These are phyloP conservation scores for Fraxinus excelsior DNA, from an alignment of 257 asterid species.

Conservation along the genomic window DNA sequence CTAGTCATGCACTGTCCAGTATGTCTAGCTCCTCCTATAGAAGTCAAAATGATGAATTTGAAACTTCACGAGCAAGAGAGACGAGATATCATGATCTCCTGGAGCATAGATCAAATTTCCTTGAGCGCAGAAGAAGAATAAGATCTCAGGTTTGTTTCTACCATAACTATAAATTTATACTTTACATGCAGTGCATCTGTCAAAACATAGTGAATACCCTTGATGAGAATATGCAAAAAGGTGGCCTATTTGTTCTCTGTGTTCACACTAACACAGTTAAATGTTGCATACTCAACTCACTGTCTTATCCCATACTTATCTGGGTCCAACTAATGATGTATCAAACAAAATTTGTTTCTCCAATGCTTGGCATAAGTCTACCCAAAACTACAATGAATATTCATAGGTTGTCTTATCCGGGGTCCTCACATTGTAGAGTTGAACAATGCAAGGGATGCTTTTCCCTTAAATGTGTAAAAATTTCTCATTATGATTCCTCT, in stretches of 20 bases:
- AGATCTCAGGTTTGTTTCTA: slow-evolving; percentile 83
- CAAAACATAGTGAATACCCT: background rate
- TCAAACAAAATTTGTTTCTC: background rate
- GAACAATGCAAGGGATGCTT: too few species aligned
- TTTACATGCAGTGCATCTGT: slow-evolving; percentile 6
- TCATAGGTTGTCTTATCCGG: background rate
- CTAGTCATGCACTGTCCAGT: slow-evolving; percentile 44
- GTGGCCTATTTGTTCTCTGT: background rate
- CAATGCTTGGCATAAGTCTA: background rate
- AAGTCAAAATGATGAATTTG: slow-evolving; percentile 50
- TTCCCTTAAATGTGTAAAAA: background rate
- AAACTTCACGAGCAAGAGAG: slow-evolving; percentile 60
- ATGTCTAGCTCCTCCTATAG: slow-evolving; percentile 42
- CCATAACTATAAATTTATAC: slow-evolving; percentile 5
- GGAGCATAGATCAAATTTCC: slow-evolving; percentile 82
- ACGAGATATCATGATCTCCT: slow-evolving; percentile 73
- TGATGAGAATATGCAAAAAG: background rate
- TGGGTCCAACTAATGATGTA: background rate
- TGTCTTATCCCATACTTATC: background rate
- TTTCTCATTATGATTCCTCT: too few species aligned
- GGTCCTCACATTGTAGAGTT: too few species aligned
- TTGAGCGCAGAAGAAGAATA: slow-evolving; percentile 91
- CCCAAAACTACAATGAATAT: background rate
- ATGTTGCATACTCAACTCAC: background rate
- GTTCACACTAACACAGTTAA: background rate